phyloP scores from a whole-genome alignment of 768 basidiomycete genomes.

The Leccinum barrowsii region DNA sequence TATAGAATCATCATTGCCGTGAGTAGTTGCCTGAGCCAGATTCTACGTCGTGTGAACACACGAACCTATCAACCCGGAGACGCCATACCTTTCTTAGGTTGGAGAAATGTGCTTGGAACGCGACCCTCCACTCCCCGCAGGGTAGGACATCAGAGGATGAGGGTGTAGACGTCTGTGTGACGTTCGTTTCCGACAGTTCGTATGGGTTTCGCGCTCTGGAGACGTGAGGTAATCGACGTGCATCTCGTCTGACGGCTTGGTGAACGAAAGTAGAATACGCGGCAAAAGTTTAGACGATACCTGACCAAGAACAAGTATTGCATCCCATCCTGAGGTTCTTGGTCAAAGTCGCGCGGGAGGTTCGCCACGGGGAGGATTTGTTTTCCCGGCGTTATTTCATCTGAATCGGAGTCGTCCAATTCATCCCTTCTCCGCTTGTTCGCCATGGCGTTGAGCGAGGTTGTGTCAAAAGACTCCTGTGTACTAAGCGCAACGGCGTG shows the following conservation, averaged over 20 bases:
- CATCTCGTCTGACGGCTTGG: slow-evolving; percentile 57
- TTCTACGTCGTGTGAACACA: slow-evolving; percentile 47
- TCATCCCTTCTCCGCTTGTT: slow-evolving; percentile 58
- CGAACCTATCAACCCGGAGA: neutral
- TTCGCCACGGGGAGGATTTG: slow-evolving; percentile 82
- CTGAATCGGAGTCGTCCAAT: slow-evolving; percentile 51
- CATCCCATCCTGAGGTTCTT: slow-evolving; percentile 65
- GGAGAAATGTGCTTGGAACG: slow-evolving; percentile 55
- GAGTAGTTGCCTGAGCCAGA: slow-evolving; percentile 55
- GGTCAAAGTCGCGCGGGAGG: slow-evolving; percentile 65
- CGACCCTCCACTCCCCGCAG: slow-evolving; percentile 60
- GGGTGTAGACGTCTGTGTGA: slow-evolving; percentile 12
- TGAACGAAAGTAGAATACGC: slow-evolving; percentile 5
- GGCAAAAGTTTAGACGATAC: slow-evolving; percentile 35
- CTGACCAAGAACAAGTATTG: slow-evolving; percentile 81
- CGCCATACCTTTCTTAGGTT: slow-evolving; percentile 57
- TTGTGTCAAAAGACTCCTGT: neutral
- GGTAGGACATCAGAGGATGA: slow-evolving; percentile 45
- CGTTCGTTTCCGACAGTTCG: slow-evolving; percentile 36
- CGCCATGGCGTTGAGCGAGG: slow-evolving; percentile 14
- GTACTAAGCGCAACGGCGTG: slow-evolving; percentile 9
- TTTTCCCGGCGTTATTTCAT: slow-evolving; percentile 57
- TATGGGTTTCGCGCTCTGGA: slow-evolving; percentile 71
- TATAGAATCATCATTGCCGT: slow-evolving; percentile 12
- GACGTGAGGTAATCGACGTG: slow-evolving; percentile 57